Base-by-base conservation (phyloP, 192 early-diverging fungal species). In the Entomortierella lignicola region DNA sequence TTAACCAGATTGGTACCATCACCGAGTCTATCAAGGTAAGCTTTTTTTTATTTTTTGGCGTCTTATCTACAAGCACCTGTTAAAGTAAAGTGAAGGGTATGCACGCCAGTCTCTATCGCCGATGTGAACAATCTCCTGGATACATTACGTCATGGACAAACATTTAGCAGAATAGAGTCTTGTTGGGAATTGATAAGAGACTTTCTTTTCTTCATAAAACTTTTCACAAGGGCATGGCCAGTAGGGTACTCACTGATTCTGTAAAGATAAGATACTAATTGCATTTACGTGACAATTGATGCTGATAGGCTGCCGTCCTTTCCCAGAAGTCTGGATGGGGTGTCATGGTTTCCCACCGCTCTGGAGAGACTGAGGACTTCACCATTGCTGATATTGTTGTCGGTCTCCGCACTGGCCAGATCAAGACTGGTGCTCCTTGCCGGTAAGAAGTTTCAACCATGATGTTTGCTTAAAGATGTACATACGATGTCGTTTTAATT, bases 381-480 rank as follows among this genome's bases (percentile, higher is more conserved):
- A 85, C 83, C 63, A 98, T 98, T 83, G 96, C 98, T 50, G 96
- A 98, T 67, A 92, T 99, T 43, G 97, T 96, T 48, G 98, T 99
- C 34, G 98, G 95, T 85, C 90, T 99, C 66, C 92, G 94, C 63
- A 91, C 92, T 56, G 93, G 93, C 67, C 97, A 99, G 87, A 98
- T 99, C 91, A 99, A 99, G 94, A 98, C 97, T 58, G 98, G 98
- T 80, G 98, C 98, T 56, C 96, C 98, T 60, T 97, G 95, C 90
- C 92, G 98, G 58, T 44, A 50, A 23, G 56, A 32, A 26, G 15
- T 20, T 27, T 21, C 1, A 26, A 31, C 48, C 39, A 21, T 47
- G 25, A 53, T 54, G 15, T 42, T 34, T 27, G 20, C 21, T 15
- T 5, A 6, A 34, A n/a, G n/a, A n/a, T n/a, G n/a, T n/a, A n/a